Base-by-base conservation (phyloP, 2,329 filamentous ascomycete species). In the Pyricularia sp. region DNA sequence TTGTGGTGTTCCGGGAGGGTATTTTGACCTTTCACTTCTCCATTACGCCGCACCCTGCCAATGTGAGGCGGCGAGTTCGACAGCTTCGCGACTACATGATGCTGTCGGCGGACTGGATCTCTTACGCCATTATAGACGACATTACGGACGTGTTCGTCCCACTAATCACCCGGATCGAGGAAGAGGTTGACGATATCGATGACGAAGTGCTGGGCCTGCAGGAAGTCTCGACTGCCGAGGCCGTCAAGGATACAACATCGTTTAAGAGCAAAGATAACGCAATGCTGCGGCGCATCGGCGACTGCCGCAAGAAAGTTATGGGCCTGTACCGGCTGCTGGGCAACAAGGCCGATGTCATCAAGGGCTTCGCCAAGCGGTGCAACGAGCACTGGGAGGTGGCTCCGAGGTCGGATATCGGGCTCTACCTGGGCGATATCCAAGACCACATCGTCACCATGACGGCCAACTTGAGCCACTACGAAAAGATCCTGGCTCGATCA, bases 381-480 rank as follows among this genome's bases (percentile, higher is more conserved):
- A 99, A 97, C 73, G 93, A 99, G 79, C 89, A 96, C 69, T 99
- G 93, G 92, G 90, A 97, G 70, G 90, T 99, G 66, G 93, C 94
- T 6, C 94, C 94, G 12, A 85, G 93, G 67, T 94, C 90, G 40
- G 94, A 99, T 74, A 97, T 99, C 73, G 94, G 94, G n/a, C 78
- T 99, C 64, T 99, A 97, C 76, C 80, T 99, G 66, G 94, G 94
- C 67, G 94, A 99, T 78, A 99, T 99, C 68, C 94, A 99, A 75
- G 94, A 99, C 78, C 94, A 99, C 74, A 97, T 99, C 70, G 88
- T 99, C 70, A 99, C 94, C 68, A 99, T 99, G 94, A 97, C 93
- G 49, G 90, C 89, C 63, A 99, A 97, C 73, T 78, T 99, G 72
- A 89, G 88, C 69, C 94, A 99, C 74, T 97, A 97, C 72, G 94